A percentile compares a stretch with the other conserved stretches of the same genome.
phyloP scores from a whole-genome alignment of 495 filamentous ascomycete genomes.

The Diplogelasinospora grovesii region DNA sequence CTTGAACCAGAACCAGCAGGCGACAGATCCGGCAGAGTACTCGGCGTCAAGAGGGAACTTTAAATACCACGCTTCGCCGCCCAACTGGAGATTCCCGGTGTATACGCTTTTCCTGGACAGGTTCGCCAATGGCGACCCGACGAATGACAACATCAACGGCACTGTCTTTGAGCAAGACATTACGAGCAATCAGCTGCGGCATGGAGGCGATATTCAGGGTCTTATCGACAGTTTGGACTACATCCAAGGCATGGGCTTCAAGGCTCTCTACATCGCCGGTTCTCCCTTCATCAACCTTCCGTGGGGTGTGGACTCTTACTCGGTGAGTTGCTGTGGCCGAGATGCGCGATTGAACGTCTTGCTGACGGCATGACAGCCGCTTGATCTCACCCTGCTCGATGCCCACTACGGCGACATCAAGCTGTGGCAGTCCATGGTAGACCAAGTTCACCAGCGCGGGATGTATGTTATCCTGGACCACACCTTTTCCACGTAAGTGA shows the following conservation, averaged over 20 bases:
- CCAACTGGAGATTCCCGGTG: conserved; percentile 63
- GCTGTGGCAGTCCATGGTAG: conserved; percentile 55
- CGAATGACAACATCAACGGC: conserved; percentile 62
- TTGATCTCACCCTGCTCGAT: conserved; percentile 24
- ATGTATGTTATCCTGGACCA: conserved; percentile 72
- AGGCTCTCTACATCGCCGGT: conserved; percentile 60
- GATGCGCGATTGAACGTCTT: conserved; percentile 49
- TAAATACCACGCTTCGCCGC: conserved; percentile 51
- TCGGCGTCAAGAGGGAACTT: conserved; percentile 53
- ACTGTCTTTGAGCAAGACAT: conserved; percentile 62
- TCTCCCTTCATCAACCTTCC: conserved; percentile 34
- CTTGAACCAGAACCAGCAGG: conserved; percentile 54
- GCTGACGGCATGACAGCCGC: conserved; percentile 50
- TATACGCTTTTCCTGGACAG: conserved; percentile 64
- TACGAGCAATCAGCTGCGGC: conserved; percentile 57
- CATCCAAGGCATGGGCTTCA: conserved; percentile 66
- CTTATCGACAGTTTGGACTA: conserved; percentile 64
- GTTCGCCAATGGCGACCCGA: conserved; percentile 63
- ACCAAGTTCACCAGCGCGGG: conserved; percentile 54
- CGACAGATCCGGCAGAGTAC: conserved; percentile 54
- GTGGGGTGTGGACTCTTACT: conserved; percentile 50
- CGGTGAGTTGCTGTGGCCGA: conserved; percentile 14
- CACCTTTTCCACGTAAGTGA: conserved; percentile 50
- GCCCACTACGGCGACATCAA: conserved; percentile 42
- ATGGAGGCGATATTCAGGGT: conserved; percentile 62